Evolutionary conservation across 2,329 filamentous ascomycete genomes (phyloP).

Genomic region (Alternaria viburni): DNA sequence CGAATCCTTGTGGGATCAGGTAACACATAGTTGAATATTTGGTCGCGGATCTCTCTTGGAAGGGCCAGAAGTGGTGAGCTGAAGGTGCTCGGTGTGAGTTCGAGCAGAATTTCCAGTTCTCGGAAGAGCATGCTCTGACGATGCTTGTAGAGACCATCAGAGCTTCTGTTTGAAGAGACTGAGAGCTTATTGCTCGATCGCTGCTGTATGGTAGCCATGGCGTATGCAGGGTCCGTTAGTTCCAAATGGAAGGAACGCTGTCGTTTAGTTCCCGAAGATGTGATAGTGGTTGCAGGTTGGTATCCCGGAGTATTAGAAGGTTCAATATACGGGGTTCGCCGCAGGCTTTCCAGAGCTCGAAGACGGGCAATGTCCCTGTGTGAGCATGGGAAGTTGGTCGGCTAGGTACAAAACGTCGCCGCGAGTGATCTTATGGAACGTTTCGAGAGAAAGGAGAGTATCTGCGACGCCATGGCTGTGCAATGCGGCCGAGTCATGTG

Average conservation of each 20-base stretch:
- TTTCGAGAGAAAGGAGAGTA: constrained; percentile 16
- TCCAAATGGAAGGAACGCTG: background rate
- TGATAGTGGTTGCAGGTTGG: background rate
- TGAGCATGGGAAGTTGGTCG: background rate
- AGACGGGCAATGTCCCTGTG: background rate
- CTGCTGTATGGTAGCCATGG: constrained; percentile 20
- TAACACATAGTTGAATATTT: constrained; percentile 36
- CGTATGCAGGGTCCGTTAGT: background rate
- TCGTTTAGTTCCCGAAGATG: constrained; percentile 1
- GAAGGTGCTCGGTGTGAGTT: constrained; percentile 42
- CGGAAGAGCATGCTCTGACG: constrained; percentile 43
- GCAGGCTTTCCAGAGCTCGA: background rate
- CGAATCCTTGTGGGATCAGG: constrained; percentile 22
- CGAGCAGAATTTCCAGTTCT: constrained; percentile 42
- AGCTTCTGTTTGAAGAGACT: constrained; percentile 30
- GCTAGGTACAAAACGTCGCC: background rate
- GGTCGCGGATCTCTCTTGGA: constrained; percentile 37
- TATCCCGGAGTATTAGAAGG: background rate
- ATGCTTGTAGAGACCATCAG: constrained; percentile 33
- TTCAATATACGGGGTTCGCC: background rate
- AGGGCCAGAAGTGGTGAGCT: constrained; percentile 40
- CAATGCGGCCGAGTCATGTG: constrained; percentile 18
- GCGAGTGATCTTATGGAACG: background rate
- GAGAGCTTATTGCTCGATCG: constrained; percentile 31
- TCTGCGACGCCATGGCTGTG: constrained; percentile 17